Evolutionary conservation across 139 green algal genomes (phyloP).

Genomic region (Closterium sp.): DNA sequence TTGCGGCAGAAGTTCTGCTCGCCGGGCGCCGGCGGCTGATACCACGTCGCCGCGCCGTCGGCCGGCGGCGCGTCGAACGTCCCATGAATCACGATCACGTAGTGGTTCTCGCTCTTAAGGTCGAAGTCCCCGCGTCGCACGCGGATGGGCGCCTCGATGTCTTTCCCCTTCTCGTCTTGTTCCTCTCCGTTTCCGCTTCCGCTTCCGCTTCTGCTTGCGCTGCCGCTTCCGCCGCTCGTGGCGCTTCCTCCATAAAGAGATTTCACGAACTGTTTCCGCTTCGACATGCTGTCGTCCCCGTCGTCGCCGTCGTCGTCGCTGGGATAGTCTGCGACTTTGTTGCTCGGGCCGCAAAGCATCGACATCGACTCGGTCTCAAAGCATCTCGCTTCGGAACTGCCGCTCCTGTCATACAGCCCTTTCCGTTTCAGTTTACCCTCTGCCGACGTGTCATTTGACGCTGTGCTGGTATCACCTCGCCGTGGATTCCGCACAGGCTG

Average conservation of each 20-base stretch:
- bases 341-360: background rate
- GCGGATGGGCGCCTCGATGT: background rate
- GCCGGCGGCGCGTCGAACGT: constrained; percentile 10
- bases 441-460: background rate
- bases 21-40: background rate
- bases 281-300: background rate
- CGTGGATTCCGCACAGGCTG: background rate
- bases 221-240: too few species aligned
- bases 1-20: constrained; percentile 13
- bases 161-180: background rate
- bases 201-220: too few species aligned
- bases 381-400: too few species aligned
- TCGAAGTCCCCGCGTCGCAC: constrained; percentile 3
- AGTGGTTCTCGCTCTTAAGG: constrained; percentile 8
- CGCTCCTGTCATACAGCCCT: background rate
- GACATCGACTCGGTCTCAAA: too few species aligned
- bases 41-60: constrained; percentile 11
- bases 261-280: background rate
- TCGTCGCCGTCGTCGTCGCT: background rate
- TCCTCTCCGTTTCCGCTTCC: background rate
- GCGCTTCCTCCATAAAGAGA: background rate
- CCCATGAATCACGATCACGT: constrained; percentile 32
- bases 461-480: background rate
- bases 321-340: background rate
- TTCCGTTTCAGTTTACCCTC: background rate